Base-by-base conservation (phyloP, 805 yeast genomes). In the Yueomyces sp. region DNA sequence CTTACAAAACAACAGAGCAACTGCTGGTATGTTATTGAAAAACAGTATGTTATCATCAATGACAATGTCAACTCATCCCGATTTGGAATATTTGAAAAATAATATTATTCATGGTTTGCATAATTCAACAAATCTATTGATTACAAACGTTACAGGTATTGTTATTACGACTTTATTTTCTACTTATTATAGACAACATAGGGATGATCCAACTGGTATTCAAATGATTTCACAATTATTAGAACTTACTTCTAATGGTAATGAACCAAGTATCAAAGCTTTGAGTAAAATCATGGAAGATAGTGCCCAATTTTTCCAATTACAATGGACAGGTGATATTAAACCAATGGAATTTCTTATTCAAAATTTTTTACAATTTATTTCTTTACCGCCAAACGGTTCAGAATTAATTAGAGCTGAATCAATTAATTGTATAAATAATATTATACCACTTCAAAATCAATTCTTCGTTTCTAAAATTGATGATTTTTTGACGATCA, bases 241-340 rank as follows among this genome's bases (percentile, higher is more conserved):
- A 50, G 74, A 73, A 42, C 63, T 87, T 56, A 73, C 83, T 4
- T 59, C 69, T 44, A 60, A 64, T 5, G 71, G 69, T 9, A 69
- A 74, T 30, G 54, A 57, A n/a, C 55, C 66, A 0, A 53, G 60
- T 37, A 74, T 85, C 61, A 72, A 82, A 49, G 88, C 96, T 0
- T 67, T 92, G 47, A 70, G 82, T 36, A 86, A 88, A 60, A 82
- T 92, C 42, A 85, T 95, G 67, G 98, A 92, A 59, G 98, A 92
- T 63, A 77, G 85, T 29, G 77, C 79, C 6, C 66, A 67, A 40
- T 63, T 73, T 36, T 71, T 92, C 46, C 87, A 85, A 56, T 62
- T 69, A 41, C 82, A 78, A 46, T 74, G 76, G 62, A 68, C 73
- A 44, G 82, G 84, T 4, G 33, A 30, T 30, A 45, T 56, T 8